A percentile compares a stretch with the other conserved stretches of the same genome.
Evolutionary conservation across 2,329 filamentous ascomycete genomes (phyloP).

Genomic region (Alternaria consortialis): DNA sequence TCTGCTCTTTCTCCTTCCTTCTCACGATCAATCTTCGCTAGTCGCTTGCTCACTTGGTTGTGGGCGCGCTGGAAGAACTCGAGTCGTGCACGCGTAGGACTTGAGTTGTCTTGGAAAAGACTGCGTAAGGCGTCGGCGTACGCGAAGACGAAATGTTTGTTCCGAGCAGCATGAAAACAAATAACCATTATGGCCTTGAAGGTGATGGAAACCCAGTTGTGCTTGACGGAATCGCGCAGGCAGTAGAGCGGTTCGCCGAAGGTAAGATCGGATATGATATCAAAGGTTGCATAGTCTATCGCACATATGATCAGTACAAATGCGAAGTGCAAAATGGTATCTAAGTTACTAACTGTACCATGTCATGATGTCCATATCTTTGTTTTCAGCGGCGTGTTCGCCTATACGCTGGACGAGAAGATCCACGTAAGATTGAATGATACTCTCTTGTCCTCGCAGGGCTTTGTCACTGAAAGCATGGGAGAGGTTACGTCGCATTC

Average conservation of each 20-base stretch:
- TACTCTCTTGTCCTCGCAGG: conserved; percentile 51
- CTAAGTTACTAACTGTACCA: conserved; percentile 35
- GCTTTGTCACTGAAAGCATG: conserved; percentile 56
- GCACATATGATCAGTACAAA: background rate
- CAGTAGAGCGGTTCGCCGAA: conserved; percentile 46
- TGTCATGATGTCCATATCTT: conserved; percentile 34
- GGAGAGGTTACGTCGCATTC: conserved; percentile 50
- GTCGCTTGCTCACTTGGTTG: conserved; percentile 27
- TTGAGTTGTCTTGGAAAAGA: conserved; percentile 22
- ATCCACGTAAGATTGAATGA: conserved; percentile 53
- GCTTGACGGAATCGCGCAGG: conserved; percentile 38
- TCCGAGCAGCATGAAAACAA: conserved; percentile 23
- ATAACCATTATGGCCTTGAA: conserved; percentile 20
- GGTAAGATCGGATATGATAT: conserved; percentile 43
- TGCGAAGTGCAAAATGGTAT: conserved; percentile 12
- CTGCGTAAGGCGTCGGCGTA: conserved; percentile 23
- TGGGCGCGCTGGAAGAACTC: conserved; percentile 27
- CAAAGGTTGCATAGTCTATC: conserved; percentile 17
- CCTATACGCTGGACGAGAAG: conserved; percentile 49
- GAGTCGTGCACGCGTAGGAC: conserved; percentile 14
- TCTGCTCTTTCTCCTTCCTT: conserved; percentile 25
- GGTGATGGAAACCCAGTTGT: conserved; percentile 42
- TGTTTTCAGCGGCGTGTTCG: conserved; percentile 25
- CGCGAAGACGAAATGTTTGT: conserved; percentile 28
- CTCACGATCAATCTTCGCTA: conserved; percentile 26